Evolutionary conservation across 176 grass and related monocot species (phyloP), one percentile per base, ranked within the genome.

Genomic region (Coix lacrymajobi): DNA sequence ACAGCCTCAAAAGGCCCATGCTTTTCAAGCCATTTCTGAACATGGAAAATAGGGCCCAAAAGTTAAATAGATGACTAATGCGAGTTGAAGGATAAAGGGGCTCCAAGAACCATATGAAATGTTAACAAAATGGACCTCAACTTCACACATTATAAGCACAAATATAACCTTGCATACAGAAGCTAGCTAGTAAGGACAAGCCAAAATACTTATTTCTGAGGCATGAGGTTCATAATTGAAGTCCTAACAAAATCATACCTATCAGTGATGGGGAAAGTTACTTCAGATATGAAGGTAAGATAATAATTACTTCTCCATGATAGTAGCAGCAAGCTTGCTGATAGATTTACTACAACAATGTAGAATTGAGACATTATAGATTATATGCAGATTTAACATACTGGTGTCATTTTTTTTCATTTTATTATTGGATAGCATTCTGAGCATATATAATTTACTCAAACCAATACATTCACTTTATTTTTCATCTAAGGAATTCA

Each of bases 1-100:
- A 94, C 83, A 63, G 83, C 88, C 52, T 91, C 88, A 77, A 91
- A 94, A 87, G 92, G 88, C 16, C 83, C 88, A 71, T 91, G 74
- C 25, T 84, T 86, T 63, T 94, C 83, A 24, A 91, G 69, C 92
- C 92, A 94, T 88, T 78, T 88, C 92, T 94, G 65, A 39, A 69
- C 14, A 58, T 51, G 32, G 16, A 84, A 60, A 62, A 46, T 16
- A 73, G 36, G 45, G 30, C 15, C 16, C 31, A 79, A 20, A 71
- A 49, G n/a, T 71, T 66, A 73, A 73, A 66, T 29, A 65, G 11
- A 60, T 51, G 7, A 4, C 1, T 44, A 61, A 62, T 39, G 10
- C 31, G 52, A 78, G 43, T 62, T 73, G 6, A 71, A 51, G 51
- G 32, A 77, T 51, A 85, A 71, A 44, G 19, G 58, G 33, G 65